A percentile compares a stretch with the other conserved stretches of the same genome.
Evolutionary conservation across 2,329 filamentous ascomycete species (phyloP).

Genomic region (Penicillium sp.): DNA sequence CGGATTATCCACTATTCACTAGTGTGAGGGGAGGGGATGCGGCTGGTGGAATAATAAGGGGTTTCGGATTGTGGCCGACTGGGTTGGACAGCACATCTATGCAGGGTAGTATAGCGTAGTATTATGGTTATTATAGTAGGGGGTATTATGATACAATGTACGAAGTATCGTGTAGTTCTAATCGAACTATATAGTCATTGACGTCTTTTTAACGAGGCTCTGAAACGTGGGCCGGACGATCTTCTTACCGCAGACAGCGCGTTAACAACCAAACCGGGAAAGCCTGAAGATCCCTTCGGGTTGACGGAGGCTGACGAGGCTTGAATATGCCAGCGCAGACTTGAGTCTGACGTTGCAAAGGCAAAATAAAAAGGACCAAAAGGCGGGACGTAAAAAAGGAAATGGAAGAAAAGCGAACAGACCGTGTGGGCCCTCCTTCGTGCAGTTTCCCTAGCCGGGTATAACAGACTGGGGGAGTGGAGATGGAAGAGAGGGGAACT

Average conservation of each 20-base stretch:
- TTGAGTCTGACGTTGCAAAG: not conserved
- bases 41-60: not conserved
- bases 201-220: slow-evolving; percentile 1
- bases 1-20: not conserved
- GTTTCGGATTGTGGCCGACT: not conserved
- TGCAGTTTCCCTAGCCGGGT: slow-evolving; percentile 6
- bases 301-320: slow-evolving; percentile 1
- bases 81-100: slow-evolving; percentile 3
- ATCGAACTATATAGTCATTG: not conserved
- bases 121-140: not conserved
- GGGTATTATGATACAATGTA: not conserved
- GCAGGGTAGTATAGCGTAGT: slow-evolving; percentile 3
- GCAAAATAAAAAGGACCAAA: not conserved
- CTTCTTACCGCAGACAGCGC: slow-evolving; percentile 5
- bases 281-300: slow-evolving; percentile 4
- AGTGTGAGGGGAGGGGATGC: not conserved
- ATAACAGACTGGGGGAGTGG: slow-evolving; percentile 5
- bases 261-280: slow-evolving; percentile 4
- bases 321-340: not conserved
- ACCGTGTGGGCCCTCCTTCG: slow-evolving; percentile 3
- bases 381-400: not conserved
- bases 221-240: slow-evolving; percentile 7
- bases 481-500: slow-evolving; percentile 1
- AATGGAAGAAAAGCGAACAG: slow-evolving; percentile 1
- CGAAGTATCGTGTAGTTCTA: not conserved